phyloP scores from a whole-genome alignment of 2,329 filamentous ascomycete species.

The Ophioceras dolichostomum region DNA sequence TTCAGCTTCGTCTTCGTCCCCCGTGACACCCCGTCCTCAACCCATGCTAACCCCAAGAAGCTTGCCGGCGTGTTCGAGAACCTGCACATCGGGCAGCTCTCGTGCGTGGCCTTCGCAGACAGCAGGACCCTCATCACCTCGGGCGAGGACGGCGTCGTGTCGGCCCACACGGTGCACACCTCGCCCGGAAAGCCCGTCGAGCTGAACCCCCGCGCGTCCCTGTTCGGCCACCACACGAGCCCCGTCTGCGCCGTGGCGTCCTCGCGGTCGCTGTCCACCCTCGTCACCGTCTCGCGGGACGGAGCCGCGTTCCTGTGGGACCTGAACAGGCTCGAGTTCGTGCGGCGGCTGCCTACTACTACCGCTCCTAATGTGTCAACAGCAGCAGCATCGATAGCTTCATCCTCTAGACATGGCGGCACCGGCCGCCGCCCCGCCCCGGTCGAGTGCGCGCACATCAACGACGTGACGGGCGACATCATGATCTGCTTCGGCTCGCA shows the following conservation, averaged over 20 bases:
- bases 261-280: slow-evolving; percentile 76
- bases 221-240: slow-evolving; percentile 75
- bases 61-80: slow-evolving; percentile 85
- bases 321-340: slow-evolving; percentile 77
- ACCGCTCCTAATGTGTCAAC: too few species aligned
- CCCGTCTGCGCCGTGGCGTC: slow-evolving; percentile 74
- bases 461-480: slow-evolving; percentile 84
- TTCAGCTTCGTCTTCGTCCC: neutral
- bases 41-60: slow-evolving; percentile 19
- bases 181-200: slow-evolving; percentile 59
- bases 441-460: slow-evolving; percentile 69
- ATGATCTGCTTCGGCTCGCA: slow-evolving; percentile 68
- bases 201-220: slow-evolving; percentile 61
- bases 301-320: slow-evolving; percentile 81
- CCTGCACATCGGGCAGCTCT: slow-evolving; percentile 81
- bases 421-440: slow-evolving; percentile 26
- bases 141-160: slow-evolving; percentile 84
- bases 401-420: too few species aligned
- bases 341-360: slow-evolving; percentile 63
- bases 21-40: neutral
- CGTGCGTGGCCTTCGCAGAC: slow-evolving; percentile 72
- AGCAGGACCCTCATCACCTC: slow-evolving; percentile 85
- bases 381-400: too few species aligned
- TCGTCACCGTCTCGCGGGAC: slow-evolving; percentile 64
- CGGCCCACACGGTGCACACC: slow-evolving; percentile 63